Base-by-base conservation (phyloP, 495 filamentous ascomycete genomes). In the Penicillium antarcticum region DNA sequence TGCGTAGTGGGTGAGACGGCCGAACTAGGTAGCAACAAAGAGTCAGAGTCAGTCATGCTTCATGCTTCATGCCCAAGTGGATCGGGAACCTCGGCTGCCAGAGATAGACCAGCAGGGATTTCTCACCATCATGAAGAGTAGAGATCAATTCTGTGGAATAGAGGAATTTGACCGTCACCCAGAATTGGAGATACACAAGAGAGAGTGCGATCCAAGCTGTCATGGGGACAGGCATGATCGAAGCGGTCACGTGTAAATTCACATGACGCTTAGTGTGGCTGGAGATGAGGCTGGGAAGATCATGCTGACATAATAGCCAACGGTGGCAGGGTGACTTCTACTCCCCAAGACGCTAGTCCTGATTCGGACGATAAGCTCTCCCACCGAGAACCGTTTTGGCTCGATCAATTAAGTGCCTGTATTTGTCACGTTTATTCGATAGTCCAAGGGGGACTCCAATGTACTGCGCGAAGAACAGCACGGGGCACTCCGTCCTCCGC, bases 1-100 rank as follows among this genome's bases (percentile, higher is more conserved):
- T 62, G 91, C 90, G 76, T 94, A 96, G 76, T 98, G 94, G 60
- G 86, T 87, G 53, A 98, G 67, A 69, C 88, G 83, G 72, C 91
- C 94, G 73, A 98, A 77, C 95, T 97, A 82, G 69, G 70, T 48
- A 34, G 23, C 35, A 32, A n/a, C 2, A 37, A 31, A 14, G 14
- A 34, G 19, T 23, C 42, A 17, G 32, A 29, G 46, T 60, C 52
- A 62, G 51, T 50, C 35, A 53, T 35, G 19, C 21, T 29, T 29
- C 36, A 33, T 42, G 45, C 37, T 48, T 37, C 42, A 29, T 24
- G 13, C 5, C 35, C 26, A 29, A 29, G 26, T 29, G 26, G 26
- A 29, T 32, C 8, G 37, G 29, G 10, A 10, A 34, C 26, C 36
- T 42, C 35, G n/a, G n/a, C 18, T 16, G 24, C 16, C 32, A 4